Evolutionary conservation across 2,329 filamentous ascomycete genomes (phyloP).

Genomic region (Ascochyta viciae-villosae): DNA sequence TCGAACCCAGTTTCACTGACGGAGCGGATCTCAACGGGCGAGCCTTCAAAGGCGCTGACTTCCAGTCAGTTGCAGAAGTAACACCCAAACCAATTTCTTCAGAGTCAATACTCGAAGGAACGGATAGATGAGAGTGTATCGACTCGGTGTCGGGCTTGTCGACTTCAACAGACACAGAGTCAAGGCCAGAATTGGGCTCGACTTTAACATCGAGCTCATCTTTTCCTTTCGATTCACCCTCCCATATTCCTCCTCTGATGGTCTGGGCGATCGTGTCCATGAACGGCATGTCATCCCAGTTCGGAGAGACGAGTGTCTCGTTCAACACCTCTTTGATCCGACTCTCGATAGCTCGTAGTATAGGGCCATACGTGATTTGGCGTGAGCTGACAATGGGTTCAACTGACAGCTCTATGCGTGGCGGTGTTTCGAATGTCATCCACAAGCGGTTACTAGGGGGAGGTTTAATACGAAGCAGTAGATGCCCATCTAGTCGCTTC

Average conservation of each 20-base stretch:
- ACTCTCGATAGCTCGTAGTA: constrained; percentile 91
- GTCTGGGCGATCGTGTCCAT: constrained; percentile 78
- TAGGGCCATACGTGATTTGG: constrained; percentile 93
- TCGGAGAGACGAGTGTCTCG: constrained; percentile 88
- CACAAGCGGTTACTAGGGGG: constrained; percentile 96
- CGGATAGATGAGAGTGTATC: constrained; percentile 29
- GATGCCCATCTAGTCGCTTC: constrained; percentile 83
- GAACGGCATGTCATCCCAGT: constrained; percentile 97
- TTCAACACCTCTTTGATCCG: constrained; percentile 92
- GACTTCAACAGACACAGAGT: constrained; percentile 23
- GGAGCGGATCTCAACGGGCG: constrained; percentile 67
- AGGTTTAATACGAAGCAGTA: constrained; percentile 87
- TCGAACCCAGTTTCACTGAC: constrained; percentile 70
- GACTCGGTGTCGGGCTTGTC: constrained; percentile 33
- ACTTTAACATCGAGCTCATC: constrained; percentile 23
- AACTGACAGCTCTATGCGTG: constrained; percentile 91
- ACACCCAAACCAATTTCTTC: constrained; percentile 28
- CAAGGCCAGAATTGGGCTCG: constrained; percentile 13
- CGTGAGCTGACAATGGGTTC: constrained; percentile 94
- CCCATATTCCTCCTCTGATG: constrained; percentile 87
- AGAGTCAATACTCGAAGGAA: constrained; percentile 29
- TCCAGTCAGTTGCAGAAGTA: constrained; percentile 36
- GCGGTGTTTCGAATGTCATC: constrained; percentile 93
- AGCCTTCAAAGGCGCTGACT: constrained; percentile 48
- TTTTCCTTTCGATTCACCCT: constrained; percentile 38